Evolutionary conservation across 768 basidiomycete species (phyloP), one percentile per base, ranked within the genome.

Genomic region (Boletellus emodensis): DNA sequence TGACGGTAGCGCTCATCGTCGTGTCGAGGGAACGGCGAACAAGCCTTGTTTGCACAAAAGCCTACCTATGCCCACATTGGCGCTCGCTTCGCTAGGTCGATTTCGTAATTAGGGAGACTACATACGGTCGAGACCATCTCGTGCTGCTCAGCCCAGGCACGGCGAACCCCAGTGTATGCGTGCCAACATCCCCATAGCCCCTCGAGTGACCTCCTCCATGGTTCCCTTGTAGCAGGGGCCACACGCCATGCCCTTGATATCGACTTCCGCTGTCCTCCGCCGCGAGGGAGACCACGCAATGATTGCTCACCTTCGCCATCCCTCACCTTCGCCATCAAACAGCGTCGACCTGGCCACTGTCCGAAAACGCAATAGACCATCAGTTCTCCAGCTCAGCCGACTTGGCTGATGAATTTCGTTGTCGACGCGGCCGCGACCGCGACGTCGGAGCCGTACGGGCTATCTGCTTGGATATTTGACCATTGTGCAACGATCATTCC

Each of bases 231-330:
- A 40, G 40, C 33, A 40, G 12, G 37, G 13, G 20, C 17, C 39
- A 34, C 52, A 36, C 46, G 86, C 85, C 75, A 90, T 87, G 18
- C 84, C 87, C 63, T 85, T 83, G 20, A 86, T 79, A 40, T 78
- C 84, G 59, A 93, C 74, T 72, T 14, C 88, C 86, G 54, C 80
- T 80, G 56, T 94, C 90, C 24, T 93, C 79, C 39, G 93, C 83
- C 4, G 90, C 89, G 6, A 91, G 82, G 37, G 90, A 37, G 15
- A 36, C 2, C n/a, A 34, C 35, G 24, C n/a, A 5, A 17, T 20
- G 24, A 9, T 11, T 10, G 8, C 35, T 24, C 47, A 81, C 80
- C 64, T 68, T 72, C 84, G 62, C 85, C 81, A 1, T 72, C 66
- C n/a, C 35, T 24, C 47, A 81, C 80, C 64, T 68, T 72, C 84